Conservation (phyloP, 139 green algal genomes). For the Zygnema cylindricum region DNA sequence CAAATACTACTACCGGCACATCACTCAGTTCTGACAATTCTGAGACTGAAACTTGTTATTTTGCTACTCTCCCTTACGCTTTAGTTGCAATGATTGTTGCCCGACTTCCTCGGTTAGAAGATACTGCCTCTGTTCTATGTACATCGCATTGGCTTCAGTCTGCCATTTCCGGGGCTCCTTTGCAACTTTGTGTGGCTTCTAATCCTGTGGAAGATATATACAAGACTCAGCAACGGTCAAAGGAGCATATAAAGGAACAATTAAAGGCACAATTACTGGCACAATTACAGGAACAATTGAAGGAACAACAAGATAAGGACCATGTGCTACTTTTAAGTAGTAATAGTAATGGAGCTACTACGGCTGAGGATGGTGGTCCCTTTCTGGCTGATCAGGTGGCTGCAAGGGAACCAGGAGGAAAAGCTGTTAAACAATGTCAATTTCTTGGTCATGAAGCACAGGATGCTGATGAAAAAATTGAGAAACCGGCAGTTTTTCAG, state of each 20-base stretch:
- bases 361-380: background rate
- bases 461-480: background rate
- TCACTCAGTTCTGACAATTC: background rate
- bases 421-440: too few relatives aligned
- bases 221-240: too few relatives aligned
- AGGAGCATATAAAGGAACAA: too few relatives aligned
- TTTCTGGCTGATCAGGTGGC: background rate
- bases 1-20: too few relatives aligned
- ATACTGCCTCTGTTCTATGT: background rate
- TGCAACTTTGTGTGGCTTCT: background rate
- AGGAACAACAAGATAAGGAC: too few relatives aligned
- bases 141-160: background rate
- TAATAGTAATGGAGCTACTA: too few relatives aligned
- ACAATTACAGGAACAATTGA: too few relatives aligned
- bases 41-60: background rate
- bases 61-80: background rate
- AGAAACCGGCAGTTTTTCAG: background rate
- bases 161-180: background rate
- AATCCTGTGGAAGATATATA: background rate
- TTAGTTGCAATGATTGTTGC: background rate
- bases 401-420: background rate
- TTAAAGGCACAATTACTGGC: too few relatives aligned
- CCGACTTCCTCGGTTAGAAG: background rate
- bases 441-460: background rate
- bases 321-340: background rate